Base-by-base conservation (phyloP, 2,329 filamentous ascomycete genomes). In the Sarocladium brachiariae region DNA sequence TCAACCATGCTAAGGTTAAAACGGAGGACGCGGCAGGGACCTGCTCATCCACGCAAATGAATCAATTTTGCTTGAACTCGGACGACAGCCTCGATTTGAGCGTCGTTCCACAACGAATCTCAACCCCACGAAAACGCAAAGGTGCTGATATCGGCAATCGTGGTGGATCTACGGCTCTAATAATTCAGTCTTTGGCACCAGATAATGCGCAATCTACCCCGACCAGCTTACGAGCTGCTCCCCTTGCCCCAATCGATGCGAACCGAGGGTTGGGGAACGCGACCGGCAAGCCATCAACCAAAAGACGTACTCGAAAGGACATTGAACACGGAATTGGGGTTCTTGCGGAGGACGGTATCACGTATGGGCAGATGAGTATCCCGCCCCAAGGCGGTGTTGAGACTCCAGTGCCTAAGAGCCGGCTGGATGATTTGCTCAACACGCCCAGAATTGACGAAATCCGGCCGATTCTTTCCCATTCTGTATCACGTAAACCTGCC, bases 51-150 rank as follows among this genome's bases (percentile, higher is more conserved):
- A n/a, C 43, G 9, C 43, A 25, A 19, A 16, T 47, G 43, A 25
- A 47, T 23, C 43, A 23, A 4, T 31, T 47, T 16, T 8, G 18
- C 9, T 9, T 33, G 10, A 47, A 58, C 38, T 67, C 72, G 1
- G 69, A 77, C 35, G 80, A 82, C 49, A 85, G 80, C 50, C 70
- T 85, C 48, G 82, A 86, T 58, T 68, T 86, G 1, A 68, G 63
- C 13, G 62, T 67, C 14, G 63, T 65, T 34, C 61, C 54, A 8
- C 61, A 64, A 27, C 59, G 50, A 34, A 57, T 69, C n/a, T 55
- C 58, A 21, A 70, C 67, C 1, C 68, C 68, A 2, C 60, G 67
- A 39, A 70, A 70, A 51, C 63, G 61, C 9, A 65, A 60, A 18
- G 55, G 58, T n/a, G n/a, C n/a, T n/a, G n/a, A n/a, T n/a, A n/a